Base-by-base conservation (phyloP, 2,329 filamentous ascomycete genomes). In the Penicillium sp. region DNA sequence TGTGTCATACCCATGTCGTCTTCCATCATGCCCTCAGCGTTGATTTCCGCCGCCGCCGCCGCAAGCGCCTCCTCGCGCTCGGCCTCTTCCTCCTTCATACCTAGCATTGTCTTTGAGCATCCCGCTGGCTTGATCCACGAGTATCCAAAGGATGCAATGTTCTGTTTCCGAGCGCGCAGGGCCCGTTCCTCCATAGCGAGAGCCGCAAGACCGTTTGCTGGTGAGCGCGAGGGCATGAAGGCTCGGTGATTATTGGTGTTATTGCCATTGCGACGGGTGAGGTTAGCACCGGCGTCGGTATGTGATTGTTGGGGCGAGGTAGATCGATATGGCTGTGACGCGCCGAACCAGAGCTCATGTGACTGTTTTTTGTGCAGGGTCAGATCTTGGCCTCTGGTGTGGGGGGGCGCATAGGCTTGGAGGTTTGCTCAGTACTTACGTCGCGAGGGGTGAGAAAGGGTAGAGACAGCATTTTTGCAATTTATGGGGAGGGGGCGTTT, bases 91-190 rank as follows among this genome's bases (percentile, higher is more conserved):
- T 99, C 95, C 43, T 90, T 88, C 77, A 92, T 85, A 61, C 96
- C 92, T 70, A 96, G 88, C 58, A 96, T 85, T 1, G 93, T 96
- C 80, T 98, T 99, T 56, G 86, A 74, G 54, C 96, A 83, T 8
- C 93, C 95, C 0, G 91, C 92, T 0, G 95, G 95, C 57, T 89
- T 90, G 55, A 99, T 87, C 95, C 95, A 99, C 45, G 84, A 85
- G 63, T 88, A 90, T 58, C 95, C 95, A 70, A 96, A 97, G 68
- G 92, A 90, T 48, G 89, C 85, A 29, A 98, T 89, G 63, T 93
- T 91, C 48, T 85, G 78, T 68, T 93, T 91, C 47, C 93, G 90
- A 9, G 88, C 84, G 53, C 88, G 84, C 62, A 96, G 83, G 56
- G 86, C 84, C 59, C 86, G 83, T 77, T 98, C 95, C 71, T 97